phyloP scores from a whole-genome alignment of 768 basidiomycete species.

The Suillus plorans region DNA sequence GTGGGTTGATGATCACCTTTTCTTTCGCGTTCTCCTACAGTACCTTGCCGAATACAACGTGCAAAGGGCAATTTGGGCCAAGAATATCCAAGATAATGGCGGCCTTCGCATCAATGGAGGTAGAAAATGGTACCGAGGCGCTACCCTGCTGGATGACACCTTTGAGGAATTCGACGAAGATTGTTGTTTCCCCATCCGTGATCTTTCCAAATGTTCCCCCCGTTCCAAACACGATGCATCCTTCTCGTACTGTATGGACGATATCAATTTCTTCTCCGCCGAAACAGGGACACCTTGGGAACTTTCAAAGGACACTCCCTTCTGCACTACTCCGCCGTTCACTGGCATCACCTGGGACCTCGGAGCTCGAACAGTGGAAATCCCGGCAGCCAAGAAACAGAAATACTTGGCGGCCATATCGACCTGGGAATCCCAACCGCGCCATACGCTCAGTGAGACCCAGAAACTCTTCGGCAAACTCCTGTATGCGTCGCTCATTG shows the following conservation, averaged over 20 bases:
- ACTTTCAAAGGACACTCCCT: slow-evolving; percentile 11
- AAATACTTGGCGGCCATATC: slow-evolving; percentile 5
- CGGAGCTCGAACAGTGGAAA: not conserved
- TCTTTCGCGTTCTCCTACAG: slow-evolving; percentile 10
- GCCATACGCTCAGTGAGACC: too few relatives aligned
- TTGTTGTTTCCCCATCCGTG: slow-evolving; percentile 14
- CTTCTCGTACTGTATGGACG: slow-evolving; percentile 24
- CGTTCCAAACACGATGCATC: slow-evolving; percentile 16
- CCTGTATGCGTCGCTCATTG: too few relatives aligned
- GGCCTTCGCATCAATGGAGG: slow-evolving; percentile 29
- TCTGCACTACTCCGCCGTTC: slow-evolving; percentile 19
- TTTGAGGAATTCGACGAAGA: slow-evolving; percentile 37
- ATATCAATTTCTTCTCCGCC: slow-evolving; percentile 36
- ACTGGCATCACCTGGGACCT: slow-evolving; percentile 36
- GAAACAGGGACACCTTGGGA: too few relatives aligned
- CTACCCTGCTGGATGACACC: slow-evolving; percentile 12
- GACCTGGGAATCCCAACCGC: too few relatives aligned
- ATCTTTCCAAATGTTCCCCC: slow-evolving; percentile 23
- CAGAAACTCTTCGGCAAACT: too few relatives aligned
- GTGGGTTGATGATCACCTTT: slow-evolving; percentile 26
- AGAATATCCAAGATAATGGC: slow-evolving; percentile 15
- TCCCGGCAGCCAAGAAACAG: not conserved
- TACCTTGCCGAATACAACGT: slow-evolving; percentile 10
- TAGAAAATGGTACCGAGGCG: slow-evolving; percentile 28
- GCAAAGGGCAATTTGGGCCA: not conserved